Base-by-base conservation (phyloP, 2,329 filamentous ascomycete species). In the Alternaria viburni region DNA sequence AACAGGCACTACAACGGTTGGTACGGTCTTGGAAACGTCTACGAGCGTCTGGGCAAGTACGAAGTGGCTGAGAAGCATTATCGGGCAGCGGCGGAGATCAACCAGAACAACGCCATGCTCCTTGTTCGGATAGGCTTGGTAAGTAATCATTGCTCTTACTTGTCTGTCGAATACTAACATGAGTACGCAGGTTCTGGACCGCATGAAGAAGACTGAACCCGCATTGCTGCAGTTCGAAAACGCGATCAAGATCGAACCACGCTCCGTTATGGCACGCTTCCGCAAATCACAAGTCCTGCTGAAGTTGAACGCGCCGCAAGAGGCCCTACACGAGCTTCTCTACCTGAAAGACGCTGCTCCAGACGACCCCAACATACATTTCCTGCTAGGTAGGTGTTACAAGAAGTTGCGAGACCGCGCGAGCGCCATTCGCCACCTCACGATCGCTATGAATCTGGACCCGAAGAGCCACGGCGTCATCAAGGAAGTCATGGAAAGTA, bases 1-100 rank as follows among this genome's bases (percentile, higher is more conserved):
- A 89, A 88, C 59, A 89, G 95, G 19, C 95, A 97, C 77, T 99
- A 98, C 83, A 97, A 97, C 76, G 96, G 95, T n/a, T 98, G 96
- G 88, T 99, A 98, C 78, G 96, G 96, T 19, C 80, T 90, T n/a
- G 88, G 87, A 8, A 86, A 83, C 36, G 93, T 97, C 2, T 96
- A 95, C 74, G 93, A 97, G 79, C 95, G 94, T 75, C 88, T 96
- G 73, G 94, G 93, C 74, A 94, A 93, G 78, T 94, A 93, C 72
- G 93, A 97, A 65, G 93, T 96, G 77, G 95, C 96, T 2, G 92
- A 96, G 74, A 90, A 90, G 61, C 95, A 99, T 82, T 99, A 96
- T 83, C 89, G 93, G 63, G 91, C 93, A 19, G 96, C 96, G 2
- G 90, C 93, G 12, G 85, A 86, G 45, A 97, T 99, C 80, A 98